Conservation (phyloP, 257 asterid genomes). For the Solanum pimpinellifolium region DNA sequence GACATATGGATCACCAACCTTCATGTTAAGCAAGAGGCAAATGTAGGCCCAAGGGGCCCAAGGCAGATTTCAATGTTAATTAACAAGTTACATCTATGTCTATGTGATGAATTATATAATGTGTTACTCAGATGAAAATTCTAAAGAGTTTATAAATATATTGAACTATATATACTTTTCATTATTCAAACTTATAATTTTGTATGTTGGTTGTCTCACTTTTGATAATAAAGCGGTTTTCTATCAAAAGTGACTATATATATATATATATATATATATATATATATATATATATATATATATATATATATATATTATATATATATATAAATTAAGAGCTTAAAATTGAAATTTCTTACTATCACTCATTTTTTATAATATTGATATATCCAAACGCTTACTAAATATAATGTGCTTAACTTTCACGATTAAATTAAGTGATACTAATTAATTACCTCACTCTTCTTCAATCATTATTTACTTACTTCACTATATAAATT, state of each 20-base stretch:
- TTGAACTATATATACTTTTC: no score
- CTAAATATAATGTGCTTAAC: background rate
- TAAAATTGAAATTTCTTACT: no score
- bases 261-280: background rate
- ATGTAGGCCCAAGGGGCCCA: background rate
- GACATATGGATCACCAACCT: background rate
- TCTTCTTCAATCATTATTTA: background rate
- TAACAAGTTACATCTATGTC: background rate
- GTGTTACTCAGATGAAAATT: background rate
- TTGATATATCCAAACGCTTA: background rate
- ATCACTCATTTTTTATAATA: background rate
- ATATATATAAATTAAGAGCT: background rate
- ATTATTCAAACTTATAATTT: background rate
- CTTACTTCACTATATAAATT: background rate
- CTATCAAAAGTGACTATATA: background rate
- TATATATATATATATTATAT: no score
- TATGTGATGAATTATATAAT: background rate
- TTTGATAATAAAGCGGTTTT: accelerated
- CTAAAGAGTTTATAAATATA: background rate
- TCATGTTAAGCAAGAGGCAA: background rate
- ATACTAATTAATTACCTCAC: background rate
- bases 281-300: no score
- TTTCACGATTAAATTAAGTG: background rate
- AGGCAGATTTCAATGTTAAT: background rate
- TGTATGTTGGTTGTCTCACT: accelerated